Conservation (phyloP, 805 yeast species). For the Starmerella lactis-condensi region DNA sequence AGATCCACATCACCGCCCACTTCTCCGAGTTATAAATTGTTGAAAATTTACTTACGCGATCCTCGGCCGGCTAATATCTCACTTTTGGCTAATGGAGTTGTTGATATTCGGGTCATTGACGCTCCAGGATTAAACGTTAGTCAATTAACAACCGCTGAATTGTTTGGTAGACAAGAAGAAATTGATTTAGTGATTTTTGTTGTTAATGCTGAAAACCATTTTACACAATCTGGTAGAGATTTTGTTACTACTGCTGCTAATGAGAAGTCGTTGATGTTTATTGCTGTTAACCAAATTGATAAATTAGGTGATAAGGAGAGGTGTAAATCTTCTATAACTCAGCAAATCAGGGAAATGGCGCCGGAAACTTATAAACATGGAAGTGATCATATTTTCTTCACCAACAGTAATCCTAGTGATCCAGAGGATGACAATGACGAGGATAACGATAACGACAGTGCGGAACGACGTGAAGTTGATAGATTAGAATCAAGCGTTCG, state of each 20-base stretch:
- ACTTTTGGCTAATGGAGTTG: conserved; percentile 69
- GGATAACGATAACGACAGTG: conserved; percentile 11
- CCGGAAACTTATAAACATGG: conserved; percentile 86
- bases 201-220: conserved; percentile 88
- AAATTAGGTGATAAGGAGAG: conserved; percentile 61
- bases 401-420: conserved; percentile 21
- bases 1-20: too few relatives aligned
- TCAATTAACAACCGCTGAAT: conserved; percentile 82
- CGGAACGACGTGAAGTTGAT: conserved; percentile 36
- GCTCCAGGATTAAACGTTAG: conserved; percentile 95
- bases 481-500: conserved; percentile 68
- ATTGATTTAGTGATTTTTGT: conserved; percentile 92
- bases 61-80: conserved; percentile 46
- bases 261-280: conserved; percentile 80
- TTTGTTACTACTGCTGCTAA: conserved; percentile 77
- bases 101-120: conserved; percentile 81
- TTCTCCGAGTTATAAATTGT: conserved; percentile 48
- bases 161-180: conserved; percentile 90
- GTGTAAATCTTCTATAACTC: conserved; percentile 58
- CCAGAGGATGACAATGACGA: conserved; percentile 19
- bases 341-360: conserved; percentile 66
- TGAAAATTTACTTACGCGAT: conserved; percentile 72
- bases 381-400: conserved; percentile 82
- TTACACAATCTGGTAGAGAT: conserved; percentile 84
- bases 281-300: conserved; percentile 87